Conservation (phyloP, 345 rosid genomes). For the Punica granatum region DNA sequence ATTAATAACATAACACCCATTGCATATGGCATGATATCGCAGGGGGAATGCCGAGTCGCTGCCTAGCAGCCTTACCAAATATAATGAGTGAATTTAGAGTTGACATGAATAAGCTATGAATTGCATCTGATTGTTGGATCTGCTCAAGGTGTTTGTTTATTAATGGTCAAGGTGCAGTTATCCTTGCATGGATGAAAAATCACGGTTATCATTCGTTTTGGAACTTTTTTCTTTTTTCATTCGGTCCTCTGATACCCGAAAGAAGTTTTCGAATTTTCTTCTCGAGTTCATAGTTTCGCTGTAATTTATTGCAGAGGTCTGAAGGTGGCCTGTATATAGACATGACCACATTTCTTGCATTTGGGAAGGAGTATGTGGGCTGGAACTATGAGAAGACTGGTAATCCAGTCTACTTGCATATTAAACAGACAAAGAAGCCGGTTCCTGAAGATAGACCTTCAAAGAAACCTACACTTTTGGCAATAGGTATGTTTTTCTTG, state of each 20-base stretch:
- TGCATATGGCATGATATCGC: no score
- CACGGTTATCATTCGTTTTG: no score
- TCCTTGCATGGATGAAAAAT: no score
- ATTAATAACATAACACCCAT: no score
- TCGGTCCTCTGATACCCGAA: not conserved
- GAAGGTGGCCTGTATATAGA: constrained; percentile 91
- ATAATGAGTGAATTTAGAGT: no score
- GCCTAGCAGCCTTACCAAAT: no score
- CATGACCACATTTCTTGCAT: constrained; percentile 85
- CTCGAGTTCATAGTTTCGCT: not conserved
- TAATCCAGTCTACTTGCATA: constrained; percentile 79
- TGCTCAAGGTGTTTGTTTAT: no score
- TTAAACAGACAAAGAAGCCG: constrained; percentile 66
- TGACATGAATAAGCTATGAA: not conserved
- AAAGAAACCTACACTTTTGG: constrained; percentile 85
- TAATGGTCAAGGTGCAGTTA: no score
- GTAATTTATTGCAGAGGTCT: constrained; percentile 55
- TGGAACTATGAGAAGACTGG: constrained; percentile 95
- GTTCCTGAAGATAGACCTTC: constrained; percentile 81
- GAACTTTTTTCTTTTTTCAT: not conserved
- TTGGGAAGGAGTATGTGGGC: constrained; percentile 72
- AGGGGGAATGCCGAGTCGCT: no score
- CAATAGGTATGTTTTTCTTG: constrained; percentile 60
- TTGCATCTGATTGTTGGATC: not conserved
- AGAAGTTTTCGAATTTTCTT: not conserved